These are phyloP conservation scores for Geranium rotundifolium DNA, from an alignment of 345 rosid genomes.

Conservation along the genomic window DNA sequence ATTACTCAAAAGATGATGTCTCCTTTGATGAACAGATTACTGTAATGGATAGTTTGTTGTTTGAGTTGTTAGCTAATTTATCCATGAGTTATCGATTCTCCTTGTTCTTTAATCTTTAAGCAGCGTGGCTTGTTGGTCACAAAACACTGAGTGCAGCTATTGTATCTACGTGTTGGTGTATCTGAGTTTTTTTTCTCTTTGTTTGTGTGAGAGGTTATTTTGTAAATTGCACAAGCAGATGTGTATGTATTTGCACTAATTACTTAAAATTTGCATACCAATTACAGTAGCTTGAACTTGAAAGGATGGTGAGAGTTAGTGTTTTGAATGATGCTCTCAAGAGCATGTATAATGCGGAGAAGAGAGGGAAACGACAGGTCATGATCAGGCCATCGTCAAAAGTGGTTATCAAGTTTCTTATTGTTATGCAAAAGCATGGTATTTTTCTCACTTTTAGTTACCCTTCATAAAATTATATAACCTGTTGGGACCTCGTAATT, in stretches of 20 bases:
- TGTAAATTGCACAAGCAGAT: neutral
- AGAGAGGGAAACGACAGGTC: constrained; percentile 71
- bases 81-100: neutral
- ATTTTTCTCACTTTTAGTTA: neutral
- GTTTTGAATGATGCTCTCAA: constrained; percentile 79
- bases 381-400: constrained; percentile 84
- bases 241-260: neutral
- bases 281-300: constrained; percentile 10
- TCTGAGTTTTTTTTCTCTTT: neutral
- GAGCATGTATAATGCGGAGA: constrained; percentile 80
- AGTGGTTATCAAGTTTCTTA: constrained; percentile 68
- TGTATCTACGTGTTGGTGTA: neutral
- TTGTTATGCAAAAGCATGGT: constrained; percentile 88
- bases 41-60: too few species aligned
- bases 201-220: neutral
- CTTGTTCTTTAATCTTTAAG: neutral
- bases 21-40: neutral
- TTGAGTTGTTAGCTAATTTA: neutral
- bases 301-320: constrained; percentile 62
- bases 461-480: neutral
- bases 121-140: too few species aligned
- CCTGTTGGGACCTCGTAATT: neutral
- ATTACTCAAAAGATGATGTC: too few species aligned
- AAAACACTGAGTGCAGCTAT: neutral
- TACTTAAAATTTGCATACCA: neutral